Evolutionary conservation across 371 early-diverging fungal species (phyloP).

Genomic region (Mortierella sp.): DNA sequence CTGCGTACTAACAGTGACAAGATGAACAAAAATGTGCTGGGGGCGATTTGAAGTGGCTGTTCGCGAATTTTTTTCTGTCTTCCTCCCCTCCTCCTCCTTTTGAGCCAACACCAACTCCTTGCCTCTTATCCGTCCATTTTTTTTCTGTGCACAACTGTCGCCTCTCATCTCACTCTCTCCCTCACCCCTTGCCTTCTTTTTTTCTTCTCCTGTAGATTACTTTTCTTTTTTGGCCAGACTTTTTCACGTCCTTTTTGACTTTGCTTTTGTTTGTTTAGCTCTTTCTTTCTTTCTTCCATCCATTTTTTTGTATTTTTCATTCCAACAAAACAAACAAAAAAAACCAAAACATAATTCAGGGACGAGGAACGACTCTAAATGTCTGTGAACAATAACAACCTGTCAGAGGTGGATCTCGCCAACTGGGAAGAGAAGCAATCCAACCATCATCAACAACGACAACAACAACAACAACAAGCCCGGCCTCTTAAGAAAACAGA

Average conservation of each 20-base stretch:
- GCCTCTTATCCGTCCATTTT: not conserved
- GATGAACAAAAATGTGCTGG: not conserved
- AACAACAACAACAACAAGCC: not conserved
- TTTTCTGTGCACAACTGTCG: not conserved
- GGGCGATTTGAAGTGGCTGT: not conserved
- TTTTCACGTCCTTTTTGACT: not conserved
- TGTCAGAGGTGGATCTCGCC: constrained; percentile 11
- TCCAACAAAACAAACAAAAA: not conserved
- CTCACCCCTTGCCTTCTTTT: not conserved
- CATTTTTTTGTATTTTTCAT: not conserved
- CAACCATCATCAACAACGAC: no score
- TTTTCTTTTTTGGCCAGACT: not conserved
- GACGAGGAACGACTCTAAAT: not conserved
- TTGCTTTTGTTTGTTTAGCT: not conserved
- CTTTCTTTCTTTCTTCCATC: not conserved
- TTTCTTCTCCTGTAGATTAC: not conserved
- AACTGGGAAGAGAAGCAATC: constrained; percentile 27
- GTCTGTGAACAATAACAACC: not conserved
- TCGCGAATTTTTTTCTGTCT: not conserved
- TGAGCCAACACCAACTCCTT: no score
- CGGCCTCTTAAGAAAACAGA: constrained; percentile 38
- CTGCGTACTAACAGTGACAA: not conserved
- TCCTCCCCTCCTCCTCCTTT: not conserved
- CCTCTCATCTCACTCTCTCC: not conserved
- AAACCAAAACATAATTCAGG: not conserved